Conservation (phyloP, 805 yeast species). For the Wickerhamiella occidentalis region DNA sequence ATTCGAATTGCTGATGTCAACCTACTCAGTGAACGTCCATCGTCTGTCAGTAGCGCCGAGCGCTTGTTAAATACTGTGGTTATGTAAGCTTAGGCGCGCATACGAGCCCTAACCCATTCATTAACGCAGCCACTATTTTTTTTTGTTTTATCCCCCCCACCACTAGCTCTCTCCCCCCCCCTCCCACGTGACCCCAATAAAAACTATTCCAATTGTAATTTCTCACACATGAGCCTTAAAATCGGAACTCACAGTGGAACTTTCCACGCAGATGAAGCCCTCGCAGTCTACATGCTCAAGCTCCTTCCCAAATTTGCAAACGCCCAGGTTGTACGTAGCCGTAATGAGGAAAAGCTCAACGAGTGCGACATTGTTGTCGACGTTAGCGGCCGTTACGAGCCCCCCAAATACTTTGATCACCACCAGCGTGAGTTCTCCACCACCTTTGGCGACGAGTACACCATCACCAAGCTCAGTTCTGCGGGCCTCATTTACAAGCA, state of each 20-base stretch:
- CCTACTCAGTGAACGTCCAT: no score
- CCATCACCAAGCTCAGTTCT: slow-evolving; percentile 70
- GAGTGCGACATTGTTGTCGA: slow-evolving; percentile 85
- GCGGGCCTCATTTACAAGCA: slow-evolving; percentile 86
- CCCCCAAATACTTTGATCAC: slow-evolving; percentile 78
- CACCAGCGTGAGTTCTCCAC: slow-evolving; percentile 88
- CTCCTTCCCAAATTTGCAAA: slow-evolving; percentile 54
- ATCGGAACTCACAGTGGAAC: slow-evolving; percentile 74
- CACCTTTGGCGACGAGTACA: slow-evolving; percentile 46
- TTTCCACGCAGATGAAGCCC: slow-evolving; percentile 93
- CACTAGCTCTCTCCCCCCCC: no score
- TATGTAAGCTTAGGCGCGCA: no score
- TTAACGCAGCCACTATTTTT: no score
- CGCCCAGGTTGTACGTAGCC: slow-evolving; percentile 66
- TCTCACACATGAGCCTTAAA: slow-evolving; percentile 27
- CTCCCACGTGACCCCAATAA: background rate
- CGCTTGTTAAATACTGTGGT: no score
- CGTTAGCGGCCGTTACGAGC: slow-evolving; percentile 86
- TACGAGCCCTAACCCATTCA: no score
- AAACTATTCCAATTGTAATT: background rate
- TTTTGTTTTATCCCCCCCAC: no score
- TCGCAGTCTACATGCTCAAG: slow-evolving; percentile 79
- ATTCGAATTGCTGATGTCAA: no score
- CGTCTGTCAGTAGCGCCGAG: no score
- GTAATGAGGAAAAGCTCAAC: slow-evolving; percentile 76